These are phyloP conservation scores for Leptodontidium sp. DNA, from an alignment of 2,329 filamentous ascomycete species.

Conservation along the genomic window DNA sequence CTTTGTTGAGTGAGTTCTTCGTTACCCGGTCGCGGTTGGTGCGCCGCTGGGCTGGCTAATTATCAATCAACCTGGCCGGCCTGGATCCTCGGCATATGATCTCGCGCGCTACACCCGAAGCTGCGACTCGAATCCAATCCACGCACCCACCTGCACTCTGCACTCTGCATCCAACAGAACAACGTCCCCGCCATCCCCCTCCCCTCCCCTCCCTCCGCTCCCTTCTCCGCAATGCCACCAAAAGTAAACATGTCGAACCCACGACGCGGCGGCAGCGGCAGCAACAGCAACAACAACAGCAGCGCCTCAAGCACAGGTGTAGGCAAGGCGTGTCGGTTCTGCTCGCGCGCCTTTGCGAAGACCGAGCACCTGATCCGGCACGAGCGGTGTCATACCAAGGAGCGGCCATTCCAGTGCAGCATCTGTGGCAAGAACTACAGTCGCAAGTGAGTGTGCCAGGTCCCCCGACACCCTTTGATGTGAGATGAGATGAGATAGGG, in stretches of 20 bases:
- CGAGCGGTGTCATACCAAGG: constrained; percentile 23
- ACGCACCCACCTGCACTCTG: not conserved
- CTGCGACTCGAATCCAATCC: not conserved
- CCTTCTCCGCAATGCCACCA: not conserved
- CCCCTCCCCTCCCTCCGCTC: not conserved
- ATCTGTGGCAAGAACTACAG: constrained; percentile 26
- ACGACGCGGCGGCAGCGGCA: constrained; percentile 7
- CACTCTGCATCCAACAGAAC: not conserved
- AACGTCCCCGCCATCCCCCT: not conserved
- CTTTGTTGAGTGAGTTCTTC: not conserved
- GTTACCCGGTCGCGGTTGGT: not conserved
- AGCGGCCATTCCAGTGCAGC: constrained; percentile 20
- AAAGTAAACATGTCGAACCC: constrained; percentile 11
- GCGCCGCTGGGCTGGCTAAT: not conserved
- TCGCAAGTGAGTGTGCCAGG: constrained; percentile 16
- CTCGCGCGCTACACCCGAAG: not conserved
- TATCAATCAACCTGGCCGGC: not conserved
- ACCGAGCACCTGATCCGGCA: constrained; percentile 23
- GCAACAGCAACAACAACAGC: not conserved
- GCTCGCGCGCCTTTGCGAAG: constrained; percentile 17
- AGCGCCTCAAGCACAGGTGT: not conserved
- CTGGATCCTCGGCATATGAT: not conserved
- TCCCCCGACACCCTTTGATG: not conserved
- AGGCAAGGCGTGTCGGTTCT: constrained; percentile 21
- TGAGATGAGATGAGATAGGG: not conserved